A percentile compares a stretch with the other conserved stretches of the same genome.
These are phyloP conservation scores for Rhodotorula sp. DNA, from an alignment of 1,284 basidiomycete species.

Conservation along the genomic window DNA sequence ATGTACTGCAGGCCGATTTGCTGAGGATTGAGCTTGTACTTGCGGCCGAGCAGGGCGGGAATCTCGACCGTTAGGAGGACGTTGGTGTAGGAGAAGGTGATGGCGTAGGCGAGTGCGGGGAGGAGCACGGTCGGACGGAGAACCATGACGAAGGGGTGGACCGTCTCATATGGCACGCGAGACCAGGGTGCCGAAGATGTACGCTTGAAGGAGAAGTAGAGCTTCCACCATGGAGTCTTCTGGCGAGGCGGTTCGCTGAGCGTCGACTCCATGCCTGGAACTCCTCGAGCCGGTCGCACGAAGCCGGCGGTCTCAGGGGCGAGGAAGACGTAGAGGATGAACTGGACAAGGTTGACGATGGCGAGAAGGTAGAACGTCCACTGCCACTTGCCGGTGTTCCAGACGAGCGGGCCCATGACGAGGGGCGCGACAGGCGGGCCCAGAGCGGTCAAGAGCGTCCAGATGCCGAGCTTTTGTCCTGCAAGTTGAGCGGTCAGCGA, in stretches of 20 bases:
- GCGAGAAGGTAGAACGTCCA: conserved; percentile 32
- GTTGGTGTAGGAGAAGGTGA: conserved; percentile 30
- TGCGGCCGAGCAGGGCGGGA: conserved; percentile 24
- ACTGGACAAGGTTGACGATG: conserved; percentile 21
- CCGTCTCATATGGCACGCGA: conserved; percentile 15
- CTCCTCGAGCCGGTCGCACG: conserved; percentile 22
- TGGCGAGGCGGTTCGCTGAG: neutral
- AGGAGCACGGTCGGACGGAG: conserved; percentile 23
- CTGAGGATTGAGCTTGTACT: conserved; percentile 30
- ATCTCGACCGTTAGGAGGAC: conserved; percentile 36
- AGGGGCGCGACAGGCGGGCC: conserved; percentile 12
- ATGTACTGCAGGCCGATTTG: conserved; percentile 27
- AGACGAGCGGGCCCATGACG: conserved; percentile 13
- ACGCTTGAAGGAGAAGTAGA: conserved; percentile 26
- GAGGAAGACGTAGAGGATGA: conserved; percentile 25
- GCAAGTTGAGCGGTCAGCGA: neutral
- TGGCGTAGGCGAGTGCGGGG: conserved; percentile 24
- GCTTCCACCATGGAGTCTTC: conserved; percentile 23
- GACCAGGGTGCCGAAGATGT: conserved; percentile 22
- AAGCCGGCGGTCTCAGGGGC: conserved; percentile 34
- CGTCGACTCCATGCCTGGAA: neutral
- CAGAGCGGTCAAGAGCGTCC: conserved; percentile 26
- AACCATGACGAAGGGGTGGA: conserved; percentile 23
- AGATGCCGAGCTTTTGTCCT: conserved; percentile 17
- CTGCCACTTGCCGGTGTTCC: conserved; percentile 17